Evolutionary conservation across 164 flowering plant genomes (phyloP).

Genomic region (Umbilicus rupestris): DNA sequence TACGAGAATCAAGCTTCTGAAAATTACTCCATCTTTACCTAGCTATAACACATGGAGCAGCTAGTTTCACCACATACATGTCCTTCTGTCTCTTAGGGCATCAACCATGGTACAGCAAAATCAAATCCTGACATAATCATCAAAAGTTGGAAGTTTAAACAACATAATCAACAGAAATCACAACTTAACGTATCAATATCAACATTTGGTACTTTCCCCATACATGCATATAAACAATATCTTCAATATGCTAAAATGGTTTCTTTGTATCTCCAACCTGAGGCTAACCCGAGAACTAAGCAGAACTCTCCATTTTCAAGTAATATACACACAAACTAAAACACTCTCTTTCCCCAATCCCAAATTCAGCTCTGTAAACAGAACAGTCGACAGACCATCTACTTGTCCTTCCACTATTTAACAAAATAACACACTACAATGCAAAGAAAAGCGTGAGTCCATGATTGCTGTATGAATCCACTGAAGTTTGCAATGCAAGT

Average conservation of each 20-base stretch:
- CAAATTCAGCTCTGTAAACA: no score
- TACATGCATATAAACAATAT: neutral
- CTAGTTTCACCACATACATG: neutral
- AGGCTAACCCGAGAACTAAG: neutral
- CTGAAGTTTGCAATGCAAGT: neutral
- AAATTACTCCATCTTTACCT: neutral
- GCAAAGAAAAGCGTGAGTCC: no score
- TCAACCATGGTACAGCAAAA: slow-evolving; percentile 3
- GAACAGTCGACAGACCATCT: no score
- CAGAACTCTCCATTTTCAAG: neutral
- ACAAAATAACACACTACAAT: no score
- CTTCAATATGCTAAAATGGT: neutral
- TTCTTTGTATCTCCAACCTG: neutral
- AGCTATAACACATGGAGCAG: neutral
- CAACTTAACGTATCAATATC: neutral
- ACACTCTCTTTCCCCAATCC: neutral
- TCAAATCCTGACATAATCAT: slow-evolving; percentile 15
- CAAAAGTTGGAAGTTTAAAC: neutral
- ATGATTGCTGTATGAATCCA: no score
- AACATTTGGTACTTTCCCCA: neutral
- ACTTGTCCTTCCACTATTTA: no score
- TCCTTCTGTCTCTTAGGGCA: neutral
- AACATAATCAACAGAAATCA: neutral
- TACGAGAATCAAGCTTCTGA: neutral
- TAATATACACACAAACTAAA: neutral